Evolutionary conservation across 2,329 filamentous ascomycete genomes (phyloP).

Genomic region (Hypoxylon sp.): DNA sequence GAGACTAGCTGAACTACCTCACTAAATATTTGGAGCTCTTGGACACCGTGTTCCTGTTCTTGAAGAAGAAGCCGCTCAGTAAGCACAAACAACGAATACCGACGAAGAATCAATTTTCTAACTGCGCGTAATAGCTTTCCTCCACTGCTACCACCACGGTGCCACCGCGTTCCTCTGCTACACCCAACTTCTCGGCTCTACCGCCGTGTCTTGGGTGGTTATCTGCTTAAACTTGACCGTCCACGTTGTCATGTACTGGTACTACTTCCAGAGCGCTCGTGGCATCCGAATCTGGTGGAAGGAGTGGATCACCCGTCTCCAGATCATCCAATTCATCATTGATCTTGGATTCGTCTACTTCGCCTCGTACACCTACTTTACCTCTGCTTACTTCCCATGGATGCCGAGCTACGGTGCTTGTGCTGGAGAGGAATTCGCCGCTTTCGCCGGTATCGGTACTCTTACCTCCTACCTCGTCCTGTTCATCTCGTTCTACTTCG

Average conservation of each 20-base stretch:
- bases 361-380: conserved; percentile 98
- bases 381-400: conserved; percentile 85
- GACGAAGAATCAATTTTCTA: background rate
- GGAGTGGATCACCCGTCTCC: conserved; percentile 98
- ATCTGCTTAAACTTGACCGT: conserved; percentile 93
- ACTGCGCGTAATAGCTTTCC: conserved; percentile 70
- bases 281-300: conserved; percentile 99
- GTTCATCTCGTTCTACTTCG: conserved; percentile 99
- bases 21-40: conserved; percentile 97
- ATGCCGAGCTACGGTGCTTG: conserved; percentile 86
- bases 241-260: conserved; percentile 99
- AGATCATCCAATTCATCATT: conserved; percentile 97
- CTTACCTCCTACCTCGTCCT: conserved; percentile 95
- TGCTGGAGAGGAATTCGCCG: conserved; percentile 96
- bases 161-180: conserved; percentile 97
- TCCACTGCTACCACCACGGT: conserved; percentile 98
- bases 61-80: conserved; percentile 99
- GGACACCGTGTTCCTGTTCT: conserved; percentile 94
- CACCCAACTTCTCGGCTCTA: conserved; percentile 92
- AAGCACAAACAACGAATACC: conserved; percentile 45
- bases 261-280: conserved; percentile 99
- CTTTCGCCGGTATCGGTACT: conserved; percentile 89
- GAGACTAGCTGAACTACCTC: conserved; percentile 88
- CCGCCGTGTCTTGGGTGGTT: conserved; percentile 92
- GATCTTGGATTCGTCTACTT: conserved; percentile 99